A percentile compares a stretch with the other conserved stretches of the same genome.
Evolutionary conservation across 805 yeast genomes (phyloP).

Genomic region (Ascoidea rubescens): DNA sequence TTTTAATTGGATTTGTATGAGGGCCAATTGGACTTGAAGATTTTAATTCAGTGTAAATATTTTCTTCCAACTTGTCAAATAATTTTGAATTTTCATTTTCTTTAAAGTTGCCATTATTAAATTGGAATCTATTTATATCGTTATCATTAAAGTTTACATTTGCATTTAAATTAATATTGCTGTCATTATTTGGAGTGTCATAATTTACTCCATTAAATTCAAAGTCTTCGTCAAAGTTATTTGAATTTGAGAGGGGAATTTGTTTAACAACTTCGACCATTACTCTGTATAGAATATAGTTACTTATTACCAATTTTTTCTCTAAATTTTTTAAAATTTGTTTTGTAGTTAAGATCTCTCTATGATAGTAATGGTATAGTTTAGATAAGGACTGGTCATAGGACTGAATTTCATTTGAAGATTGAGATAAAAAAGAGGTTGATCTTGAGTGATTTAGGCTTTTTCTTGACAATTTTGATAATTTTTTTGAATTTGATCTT

Average conservation of each 20-base stretch:
- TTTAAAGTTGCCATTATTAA: neutral
- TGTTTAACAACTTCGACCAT: constrained; percentile 86
- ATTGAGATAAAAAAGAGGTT: neutral
- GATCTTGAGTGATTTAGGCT: neutral
- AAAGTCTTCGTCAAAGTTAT: neutral
- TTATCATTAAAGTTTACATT: no score
- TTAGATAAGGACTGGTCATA: neutral
- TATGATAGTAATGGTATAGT: constrained; percentile 2
- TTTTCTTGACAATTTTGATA: neutral
- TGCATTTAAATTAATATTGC: neutral
- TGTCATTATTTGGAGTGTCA: neutral
- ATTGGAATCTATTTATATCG: no score
- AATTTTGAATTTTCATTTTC: constrained; percentile 64
- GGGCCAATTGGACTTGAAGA: constrained; percentile 70
- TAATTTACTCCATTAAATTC: neutral
- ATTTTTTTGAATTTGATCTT: neutral
- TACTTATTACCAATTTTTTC: constrained; percentile 72
- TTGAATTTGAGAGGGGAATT: constrained; percentile 33
- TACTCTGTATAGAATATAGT: constrained; percentile 81
- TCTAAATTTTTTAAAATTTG: constrained; percentile 74
- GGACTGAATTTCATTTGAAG: neutral
- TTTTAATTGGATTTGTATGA: constrained; percentile 57
- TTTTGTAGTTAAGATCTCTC: constrained; percentile 29
- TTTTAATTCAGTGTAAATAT: constrained; percentile 78
- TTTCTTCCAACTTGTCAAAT: constrained; percentile 78